Percentiles rank a stretch among this genome's conserved stretches.
Evolutionary conservation across 2,329 filamentous ascomycete species (phyloP).

Genomic region (Ascochyta viciae-villosae): DNA sequence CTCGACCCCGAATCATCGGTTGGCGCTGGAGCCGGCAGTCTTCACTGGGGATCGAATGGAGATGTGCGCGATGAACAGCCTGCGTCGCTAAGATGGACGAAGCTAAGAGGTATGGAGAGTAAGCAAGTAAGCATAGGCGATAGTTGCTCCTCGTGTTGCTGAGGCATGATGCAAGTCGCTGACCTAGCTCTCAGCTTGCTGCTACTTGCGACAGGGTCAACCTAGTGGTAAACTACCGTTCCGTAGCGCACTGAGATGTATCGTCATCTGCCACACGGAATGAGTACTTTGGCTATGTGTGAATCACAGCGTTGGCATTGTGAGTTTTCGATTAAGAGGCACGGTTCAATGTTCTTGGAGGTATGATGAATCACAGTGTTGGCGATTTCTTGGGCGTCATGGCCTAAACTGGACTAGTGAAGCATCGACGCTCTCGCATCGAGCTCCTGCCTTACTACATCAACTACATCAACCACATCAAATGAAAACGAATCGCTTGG

Average conservation of each 20-base stretch:
- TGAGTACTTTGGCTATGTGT: neutral
- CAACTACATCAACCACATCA: no score
- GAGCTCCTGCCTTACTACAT: no score
- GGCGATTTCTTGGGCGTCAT: neutral
- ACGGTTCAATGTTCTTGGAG: no score
- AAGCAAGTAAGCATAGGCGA: neutral
- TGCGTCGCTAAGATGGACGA: neutral
- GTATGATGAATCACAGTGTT: neutral
- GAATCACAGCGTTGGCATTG: neutral
- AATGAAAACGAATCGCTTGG: no score
- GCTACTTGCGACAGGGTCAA: conserved; percentile 1
- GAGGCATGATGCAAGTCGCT: conserved; percentile 2
- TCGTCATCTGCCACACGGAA: neutral
- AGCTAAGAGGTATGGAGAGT: neutral
- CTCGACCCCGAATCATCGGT: neutral
- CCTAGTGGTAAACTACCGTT: neutral
- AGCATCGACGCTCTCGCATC: no score
- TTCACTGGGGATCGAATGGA: neutral
- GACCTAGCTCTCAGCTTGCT: conserved; percentile 15
- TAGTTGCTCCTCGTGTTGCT: neutral
- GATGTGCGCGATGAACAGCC: neutral
- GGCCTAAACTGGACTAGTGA: neutral
- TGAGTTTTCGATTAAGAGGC: neutral
- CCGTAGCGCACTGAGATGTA: neutral
- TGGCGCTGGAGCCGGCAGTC: neutral